phyloP scores from a whole-genome alignment of 768 basidiomycete genomes.

The Boletus pseudo-olivaceus region DNA sequence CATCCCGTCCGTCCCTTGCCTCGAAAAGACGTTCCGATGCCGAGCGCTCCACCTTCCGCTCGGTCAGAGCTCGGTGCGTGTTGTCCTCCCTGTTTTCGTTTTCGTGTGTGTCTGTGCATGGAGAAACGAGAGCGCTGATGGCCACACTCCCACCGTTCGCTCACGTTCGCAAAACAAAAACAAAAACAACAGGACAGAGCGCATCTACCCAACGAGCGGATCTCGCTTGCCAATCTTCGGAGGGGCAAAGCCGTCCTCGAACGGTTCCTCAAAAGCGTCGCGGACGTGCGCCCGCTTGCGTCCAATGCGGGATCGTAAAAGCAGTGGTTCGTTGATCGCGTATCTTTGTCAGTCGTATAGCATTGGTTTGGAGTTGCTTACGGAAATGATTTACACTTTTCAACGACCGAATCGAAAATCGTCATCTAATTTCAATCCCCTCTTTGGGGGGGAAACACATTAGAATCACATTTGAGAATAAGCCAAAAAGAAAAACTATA shows the following conservation, averaged over 20 bases:
- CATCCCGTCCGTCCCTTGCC: constrained; percentile 88
- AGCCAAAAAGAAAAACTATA: not conserved
- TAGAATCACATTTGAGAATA: not conserved
- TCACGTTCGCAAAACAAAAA: not conserved
- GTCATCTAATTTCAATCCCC: no score
- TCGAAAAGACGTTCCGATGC: constrained; percentile 89
- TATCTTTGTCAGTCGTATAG: no score
- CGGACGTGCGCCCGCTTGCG: constrained; percentile 17
- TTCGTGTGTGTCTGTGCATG: not conserved
- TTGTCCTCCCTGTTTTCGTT: not conserved
- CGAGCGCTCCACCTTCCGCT: constrained; percentile 91
- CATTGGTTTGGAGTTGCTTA: no score
- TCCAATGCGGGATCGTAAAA: not conserved
- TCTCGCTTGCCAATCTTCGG: constrained; percentile 77
- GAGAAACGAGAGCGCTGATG: not conserved
- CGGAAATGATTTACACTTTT: no score
- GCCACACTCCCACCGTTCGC: constrained; percentile 21
- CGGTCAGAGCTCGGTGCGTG: constrained; percentile 81
- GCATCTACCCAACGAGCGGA: constrained; percentile 90
- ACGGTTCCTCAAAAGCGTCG: constrained; percentile 61
- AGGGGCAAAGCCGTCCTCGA: constrained; percentile 76
- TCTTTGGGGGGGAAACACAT: no score
- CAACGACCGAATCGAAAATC: no score
- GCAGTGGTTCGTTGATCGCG: not conserved
- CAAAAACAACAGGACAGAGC: constrained; percentile 61